phyloP scores from a whole-genome alignment of 805 yeast species.

The Ogataea degrootiae region DNA sequence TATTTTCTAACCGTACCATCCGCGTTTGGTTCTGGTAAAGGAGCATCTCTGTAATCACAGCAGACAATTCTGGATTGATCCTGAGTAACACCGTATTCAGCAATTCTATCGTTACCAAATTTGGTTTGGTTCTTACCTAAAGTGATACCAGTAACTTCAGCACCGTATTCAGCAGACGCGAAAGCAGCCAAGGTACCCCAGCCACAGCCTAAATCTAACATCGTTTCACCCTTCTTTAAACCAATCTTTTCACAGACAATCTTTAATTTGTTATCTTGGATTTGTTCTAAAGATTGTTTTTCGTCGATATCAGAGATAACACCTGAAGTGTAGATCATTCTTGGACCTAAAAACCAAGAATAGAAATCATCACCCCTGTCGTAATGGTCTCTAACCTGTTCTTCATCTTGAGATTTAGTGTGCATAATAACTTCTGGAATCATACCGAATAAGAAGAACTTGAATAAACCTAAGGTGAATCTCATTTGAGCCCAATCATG shows the following conservation, averaged over 20 bases:
- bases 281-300: constrained; percentile 70
- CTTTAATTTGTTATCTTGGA: constrained; percentile 88
- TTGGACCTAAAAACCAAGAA: constrained; percentile 89
- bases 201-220: constrained; percentile 89
- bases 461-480: constrained; percentile 73
- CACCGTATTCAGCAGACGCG: constrained; percentile 79
- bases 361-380: constrained; percentile 96
- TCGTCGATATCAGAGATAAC: constrained; percentile 63
- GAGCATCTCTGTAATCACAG: constrained; percentile 88
- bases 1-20: constrained; percentile 47
- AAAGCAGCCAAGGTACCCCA: constrained; percentile 92
- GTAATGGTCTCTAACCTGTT: constrained; percentile 91
- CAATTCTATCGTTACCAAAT: constrained; percentile 74
- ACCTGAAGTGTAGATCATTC: constrained; percentile 93
- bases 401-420: constrained; percentile 91
- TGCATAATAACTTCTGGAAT: constrained; percentile 92
- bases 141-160: constrained; percentile 84
- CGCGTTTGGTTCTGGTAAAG: constrained; percentile 46
- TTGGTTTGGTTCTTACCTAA: constrained; percentile 87
- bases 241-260: constrained; percentile 84
- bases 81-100: constrained; percentile 59
- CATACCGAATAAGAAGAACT: constrained; percentile 78
- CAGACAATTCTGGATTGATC: constrained; percentile 77
- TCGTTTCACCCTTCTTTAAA: constrained; percentile 62
- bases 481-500: constrained; percentile 88